Evolutionary conservation across 257 asterid genomes (phyloP).

Genomic region (Buddleja alternifolia): DNA sequence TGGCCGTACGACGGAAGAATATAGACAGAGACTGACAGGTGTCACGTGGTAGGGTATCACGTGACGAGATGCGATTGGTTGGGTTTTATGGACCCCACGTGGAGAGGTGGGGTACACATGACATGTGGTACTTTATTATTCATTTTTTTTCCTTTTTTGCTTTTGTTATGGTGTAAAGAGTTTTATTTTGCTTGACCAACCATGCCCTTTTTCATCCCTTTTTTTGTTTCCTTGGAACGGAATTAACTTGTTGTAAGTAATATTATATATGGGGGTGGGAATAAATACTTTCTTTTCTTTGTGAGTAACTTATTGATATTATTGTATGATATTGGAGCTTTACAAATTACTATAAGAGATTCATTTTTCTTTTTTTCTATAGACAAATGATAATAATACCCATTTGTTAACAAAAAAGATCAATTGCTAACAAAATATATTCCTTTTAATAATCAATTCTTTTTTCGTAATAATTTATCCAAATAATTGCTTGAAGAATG

Average conservation of each 20-base stretch:
- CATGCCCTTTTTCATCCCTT: not conserved
- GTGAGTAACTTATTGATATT: too few species aligned
- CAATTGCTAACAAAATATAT: too few species aligned
- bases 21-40: conserved; percentile 35
- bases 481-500: too few species aligned
- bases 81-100: conserved; percentile 34
- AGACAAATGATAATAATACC: too few species aligned
- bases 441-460: too few species aligned
- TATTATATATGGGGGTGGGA: not conserved
- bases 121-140: not conserved
- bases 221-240: not conserved
- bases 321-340: too few species aligned
- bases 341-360: too few species aligned
- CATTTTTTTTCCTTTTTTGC: not conserved
- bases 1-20: conserved; percentile 31
- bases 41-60: conserved; percentile 56
- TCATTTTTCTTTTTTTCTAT: too few species aligned
- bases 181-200: not conserved
- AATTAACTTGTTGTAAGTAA: not conserved
- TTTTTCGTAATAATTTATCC: too few species aligned
- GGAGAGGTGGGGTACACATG: conserved; percentile 1
- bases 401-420: too few species aligned
- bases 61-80: conserved; percentile 47
- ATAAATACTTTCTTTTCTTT: too few species aligned
- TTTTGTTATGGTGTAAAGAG: not conserved